These are phyloP conservation scores for Sporothrix brasiliensis DNA, from an alignment of 2,329 filamentous ascomycete genomes.

Conservation along the genomic window DNA sequence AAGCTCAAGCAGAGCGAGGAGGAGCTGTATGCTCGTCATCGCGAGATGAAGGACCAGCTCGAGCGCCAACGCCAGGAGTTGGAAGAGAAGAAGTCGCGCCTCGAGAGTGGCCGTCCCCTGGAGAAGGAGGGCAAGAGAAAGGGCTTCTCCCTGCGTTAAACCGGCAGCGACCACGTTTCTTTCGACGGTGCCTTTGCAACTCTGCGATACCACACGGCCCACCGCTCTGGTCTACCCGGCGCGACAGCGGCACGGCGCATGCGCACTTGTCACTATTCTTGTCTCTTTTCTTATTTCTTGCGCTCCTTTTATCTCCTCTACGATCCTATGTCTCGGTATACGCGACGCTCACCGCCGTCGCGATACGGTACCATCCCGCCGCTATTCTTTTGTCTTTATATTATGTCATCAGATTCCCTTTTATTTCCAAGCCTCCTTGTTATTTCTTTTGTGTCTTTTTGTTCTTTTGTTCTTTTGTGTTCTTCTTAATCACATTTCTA, in stretches of 20 bases:
- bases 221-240: neutral
- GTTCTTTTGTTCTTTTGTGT: slow-evolving; percentile 40
- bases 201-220: slow-evolving; percentile 13
- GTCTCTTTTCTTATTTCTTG: slow-evolving; percentile 29
- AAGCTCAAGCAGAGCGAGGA: slow-evolving; percentile 99
- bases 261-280: neutral
- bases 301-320: slow-evolving; percentile 42
- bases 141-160: slow-evolving; percentile 97
- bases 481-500: slow-evolving; percentile 52
- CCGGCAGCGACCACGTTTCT: slow-evolving; percentile 13
- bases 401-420: slow-evolving; percentile 47
- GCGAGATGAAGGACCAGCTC: slow-evolving; percentile 99
- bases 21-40: slow-evolving; percentile 94
- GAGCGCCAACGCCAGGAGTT: slow-evolving; percentile 92
- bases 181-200: slow-evolving; percentile 33
- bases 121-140: slow-evolving; percentile 99
- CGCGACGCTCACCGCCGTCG: slow-evolving; percentile 54
- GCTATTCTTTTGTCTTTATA: slow-evolving; percentile 47
- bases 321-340: slow-evolving; percentile 58
- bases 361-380: slow-evolving; percentile 61
- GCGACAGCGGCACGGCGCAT: neutral
- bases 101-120: slow-evolving; percentile 93
- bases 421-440: slow-evolving; percentile 50
- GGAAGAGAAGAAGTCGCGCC: slow-evolving; percentile 95
- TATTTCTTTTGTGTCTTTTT: slow-evolving; percentile 46